These are phyloP conservation scores for Jasminum sambac DNA, from an alignment of 257 asterid species.

Conservation along the genomic window DNA sequence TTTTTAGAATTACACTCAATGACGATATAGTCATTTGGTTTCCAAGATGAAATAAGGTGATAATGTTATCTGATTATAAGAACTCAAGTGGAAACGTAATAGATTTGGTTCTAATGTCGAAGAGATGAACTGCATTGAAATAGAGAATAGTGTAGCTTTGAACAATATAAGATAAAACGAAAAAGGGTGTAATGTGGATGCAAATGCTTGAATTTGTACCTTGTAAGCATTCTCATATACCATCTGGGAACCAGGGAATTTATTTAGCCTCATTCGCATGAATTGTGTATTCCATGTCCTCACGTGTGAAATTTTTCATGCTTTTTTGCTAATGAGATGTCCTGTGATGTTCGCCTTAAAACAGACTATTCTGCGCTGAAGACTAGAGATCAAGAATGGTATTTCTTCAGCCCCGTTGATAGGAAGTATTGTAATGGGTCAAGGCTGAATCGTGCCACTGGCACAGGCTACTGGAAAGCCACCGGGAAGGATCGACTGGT, in stretches of 20 bases:
- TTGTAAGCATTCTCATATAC: background rate
- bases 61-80: background rate
- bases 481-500: constrained; percentile 90
- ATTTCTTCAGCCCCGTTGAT: constrained; percentile 82
- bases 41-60: background rate
- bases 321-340: background rate
- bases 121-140: background rate
- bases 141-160: background rate
- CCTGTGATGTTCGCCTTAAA: constrained; percentile 23
- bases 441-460: constrained; percentile 91
- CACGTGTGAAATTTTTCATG: too few species aligned
- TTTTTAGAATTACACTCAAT: background rate
- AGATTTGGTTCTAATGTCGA: constrained; percentile 6
- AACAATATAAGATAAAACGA: background rate
- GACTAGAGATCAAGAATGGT: constrained; percentile 93
- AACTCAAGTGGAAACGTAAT: background rate
- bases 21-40: background rate
- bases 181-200: constrained; percentile 7
- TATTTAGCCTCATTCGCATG: background rate
- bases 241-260: background rate
- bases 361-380: constrained; percentile 43
- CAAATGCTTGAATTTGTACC: background rate
- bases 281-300: too few species aligned
- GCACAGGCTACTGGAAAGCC: constrained; percentile 90
- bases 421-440: constrained; percentile 85